phyloP scores from a whole-genome alignment of 2,329 filamentous ascomycete species.

The Arthrobotrys conoides region DNA sequence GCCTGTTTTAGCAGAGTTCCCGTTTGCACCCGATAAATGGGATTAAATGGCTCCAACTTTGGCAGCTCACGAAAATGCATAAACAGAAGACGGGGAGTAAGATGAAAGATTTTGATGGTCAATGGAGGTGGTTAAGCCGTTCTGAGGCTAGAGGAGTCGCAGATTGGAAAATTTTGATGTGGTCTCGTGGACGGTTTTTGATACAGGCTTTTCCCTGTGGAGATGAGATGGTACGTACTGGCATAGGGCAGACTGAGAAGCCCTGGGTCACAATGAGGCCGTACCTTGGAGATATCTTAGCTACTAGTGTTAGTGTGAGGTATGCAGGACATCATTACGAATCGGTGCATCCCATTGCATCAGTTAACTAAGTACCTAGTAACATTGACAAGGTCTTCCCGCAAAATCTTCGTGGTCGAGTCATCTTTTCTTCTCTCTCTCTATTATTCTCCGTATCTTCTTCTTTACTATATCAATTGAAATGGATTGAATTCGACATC shows the following conservation, averaged over 20 bases:
- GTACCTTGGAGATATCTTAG: background rate
- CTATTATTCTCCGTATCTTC: too few species aligned
- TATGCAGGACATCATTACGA: constrained; percentile 34
- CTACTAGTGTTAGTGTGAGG: background rate
- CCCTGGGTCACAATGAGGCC: background rate
- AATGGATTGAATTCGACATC: too few species aligned
- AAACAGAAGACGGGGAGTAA: too few species aligned
- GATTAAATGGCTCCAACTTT: background rate
- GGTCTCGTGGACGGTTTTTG: constrained; percentile 38
- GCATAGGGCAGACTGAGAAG: background rate
- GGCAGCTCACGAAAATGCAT: constrained; percentile 57
- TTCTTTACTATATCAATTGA: too few species aligned
- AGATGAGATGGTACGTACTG: constrained; percentile 20
- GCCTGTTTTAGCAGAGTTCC: background rate
- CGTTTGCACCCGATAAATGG: constrained; percentile 37
- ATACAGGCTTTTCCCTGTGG: background rate
- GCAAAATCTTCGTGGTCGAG: constrained; percentile 20
- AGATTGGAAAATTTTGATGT: constrained; percentile 21
- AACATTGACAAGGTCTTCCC: background rate
- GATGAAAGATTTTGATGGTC: too few species aligned
- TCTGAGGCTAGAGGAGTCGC: constrained; percentile 1
- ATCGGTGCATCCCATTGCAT: background rate
- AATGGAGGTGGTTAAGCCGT: too few species aligned
- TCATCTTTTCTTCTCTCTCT: background rate
- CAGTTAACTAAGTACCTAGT: background rate